Percentiles rank a stretch among this genome's conserved stretches.
phyloP scores from a whole-genome alignment of 495 filamentous ascomycete species.

The Tuber indicum region DNA sequence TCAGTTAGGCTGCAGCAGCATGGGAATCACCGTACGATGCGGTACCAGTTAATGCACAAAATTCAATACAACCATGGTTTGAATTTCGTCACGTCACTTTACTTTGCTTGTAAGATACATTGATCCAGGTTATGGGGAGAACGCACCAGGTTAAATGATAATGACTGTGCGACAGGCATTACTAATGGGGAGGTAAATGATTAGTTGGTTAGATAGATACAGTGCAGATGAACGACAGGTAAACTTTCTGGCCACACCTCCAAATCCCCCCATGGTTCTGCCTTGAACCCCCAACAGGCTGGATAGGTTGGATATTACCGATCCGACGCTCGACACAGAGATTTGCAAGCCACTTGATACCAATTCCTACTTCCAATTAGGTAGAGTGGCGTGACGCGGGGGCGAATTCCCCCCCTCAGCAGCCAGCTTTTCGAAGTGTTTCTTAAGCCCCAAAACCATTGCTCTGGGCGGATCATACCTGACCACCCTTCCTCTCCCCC shows the following conservation, averaged over 20 bases:
- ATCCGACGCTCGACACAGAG: neutral
- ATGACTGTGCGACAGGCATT: neutral
- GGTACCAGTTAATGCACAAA: neutral
- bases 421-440: slow-evolving; percentile 30
- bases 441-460: slow-evolving; percentile 22
- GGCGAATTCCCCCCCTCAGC: neutral
- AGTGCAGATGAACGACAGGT: neutral
- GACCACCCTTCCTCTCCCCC: slow-evolving; percentile 24
- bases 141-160: neutral
- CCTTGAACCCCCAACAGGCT: neutral
- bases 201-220: neutral
- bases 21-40: neutral
- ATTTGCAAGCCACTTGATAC: neutral
- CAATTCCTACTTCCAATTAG: neutral
- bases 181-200: neutral
- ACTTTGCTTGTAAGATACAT: neutral
- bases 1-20: neutral
- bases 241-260: neutral
- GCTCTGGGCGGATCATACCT: slow-evolving; percentile 26
- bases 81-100: neutral
- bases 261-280: neutral
- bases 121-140: neutral
- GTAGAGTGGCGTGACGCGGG: neutral
- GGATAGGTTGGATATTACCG: neutral
- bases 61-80: neutral